These are phyloP conservation scores for Entomortierella beljakovae DNA, from an alignment of 192 early-diverging fungal genomes.

Conservation along the genomic window DNA sequence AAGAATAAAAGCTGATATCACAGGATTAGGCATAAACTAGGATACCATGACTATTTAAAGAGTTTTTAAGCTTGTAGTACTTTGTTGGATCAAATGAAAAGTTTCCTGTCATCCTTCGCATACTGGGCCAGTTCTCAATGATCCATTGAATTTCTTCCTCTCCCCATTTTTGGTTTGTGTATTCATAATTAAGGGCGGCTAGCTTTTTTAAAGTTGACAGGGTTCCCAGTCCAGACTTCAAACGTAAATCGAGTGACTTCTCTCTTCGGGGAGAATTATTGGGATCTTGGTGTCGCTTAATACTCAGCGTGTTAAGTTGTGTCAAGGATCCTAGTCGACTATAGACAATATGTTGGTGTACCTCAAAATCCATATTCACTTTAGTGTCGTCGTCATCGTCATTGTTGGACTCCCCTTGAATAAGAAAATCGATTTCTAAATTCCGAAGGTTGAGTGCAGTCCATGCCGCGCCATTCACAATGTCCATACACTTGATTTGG, in stretches of 20 bases:
- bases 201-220: slow-evolving; percentile 1
- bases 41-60: not conserved
- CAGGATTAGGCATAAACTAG: slow-evolving; percentile 1
- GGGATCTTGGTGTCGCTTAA: not conserved
- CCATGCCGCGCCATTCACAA: slow-evolving; percentile 5
- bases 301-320: not conserved
- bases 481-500: slow-evolving; percentile 6
- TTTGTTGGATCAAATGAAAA: not conserved
- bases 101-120: not conserved
- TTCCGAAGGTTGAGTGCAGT: not conserved
- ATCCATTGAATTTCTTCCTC: slow-evolving; percentile 11
- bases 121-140: not conserved
- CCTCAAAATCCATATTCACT: not conserved
- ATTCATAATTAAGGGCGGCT: not conserved
- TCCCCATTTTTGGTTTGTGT: not conserved
- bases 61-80: not conserved
- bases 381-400: not conserved
- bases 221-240: not conserved
- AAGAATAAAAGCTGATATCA: too few relatives aligned
- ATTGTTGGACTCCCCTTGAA: not conserved
- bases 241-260: not conserved
- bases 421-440: not conserved
- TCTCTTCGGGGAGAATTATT: not conserved
- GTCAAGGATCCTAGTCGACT: slow-evolving; percentile 7
- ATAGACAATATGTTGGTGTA: slow-evolving; percentile 10